Evolutionary conservation across 2,329 filamentous ascomycete genomes (phyloP).

Genomic region (Phialophora verrucosa): DNA sequence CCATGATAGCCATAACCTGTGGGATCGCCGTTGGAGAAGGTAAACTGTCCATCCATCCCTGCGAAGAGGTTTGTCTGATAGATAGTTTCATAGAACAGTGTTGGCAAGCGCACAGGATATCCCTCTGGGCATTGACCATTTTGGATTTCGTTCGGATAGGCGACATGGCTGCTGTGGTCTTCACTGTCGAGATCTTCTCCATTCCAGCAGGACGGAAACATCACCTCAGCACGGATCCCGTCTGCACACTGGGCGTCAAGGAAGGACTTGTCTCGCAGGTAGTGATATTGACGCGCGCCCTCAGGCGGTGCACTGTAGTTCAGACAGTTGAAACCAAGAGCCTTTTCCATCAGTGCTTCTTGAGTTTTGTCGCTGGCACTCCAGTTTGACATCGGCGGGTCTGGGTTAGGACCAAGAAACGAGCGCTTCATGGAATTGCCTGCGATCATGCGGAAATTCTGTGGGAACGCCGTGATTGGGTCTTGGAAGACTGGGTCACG

Average conservation of each 20-base stretch:
- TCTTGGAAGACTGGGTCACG: conserved; percentile 14
- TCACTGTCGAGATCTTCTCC: conserved; percentile 64
- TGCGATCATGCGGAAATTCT: conserved; percentile 80
- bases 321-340: conserved; percentile 92
- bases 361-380: conserved; percentile 68
- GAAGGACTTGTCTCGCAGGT: conserved; percentile 77
- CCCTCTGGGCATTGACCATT: conserved; percentile 74
- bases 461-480: conserved; percentile 66
- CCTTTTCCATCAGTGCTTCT: conserved; percentile 74
- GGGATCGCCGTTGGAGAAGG: conserved; percentile 64
- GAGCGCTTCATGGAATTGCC: conserved; percentile 71
- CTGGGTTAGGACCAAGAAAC: conserved; percentile 72
- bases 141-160: conserved; percentile 78
- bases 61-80: conserved; percentile 73
- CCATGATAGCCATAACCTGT: conserved; percentile 62
- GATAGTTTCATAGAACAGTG: conserved; percentile 85
- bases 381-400: conserved; percentile 75
- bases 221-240: conserved; percentile 80
- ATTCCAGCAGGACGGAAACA: conserved; percentile 92
- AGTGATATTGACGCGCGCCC: conserved; percentile 78
- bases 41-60: conserved; percentile 69
- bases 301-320: conserved; percentile 73
- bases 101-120: conserved; percentile 71
- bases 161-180: conserved; percentile 70
- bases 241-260: conserved; percentile 82